Percentiles rank a stretch among this genome's conserved stretches.
Evolutionary conservation across 140 eudicot genomes (phyloP).

Genomic region (Senecio squalidus): DNA sequence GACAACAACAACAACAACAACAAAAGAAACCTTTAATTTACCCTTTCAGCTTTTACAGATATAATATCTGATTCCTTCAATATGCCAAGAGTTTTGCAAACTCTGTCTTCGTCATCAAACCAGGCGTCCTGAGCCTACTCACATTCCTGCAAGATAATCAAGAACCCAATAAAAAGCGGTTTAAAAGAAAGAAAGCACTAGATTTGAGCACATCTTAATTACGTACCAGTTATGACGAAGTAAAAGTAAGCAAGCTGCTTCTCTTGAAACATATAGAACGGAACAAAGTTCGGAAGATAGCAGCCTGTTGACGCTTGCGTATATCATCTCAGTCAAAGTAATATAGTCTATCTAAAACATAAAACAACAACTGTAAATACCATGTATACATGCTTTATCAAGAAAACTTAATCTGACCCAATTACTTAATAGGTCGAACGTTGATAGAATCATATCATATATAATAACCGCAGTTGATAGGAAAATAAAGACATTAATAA

Average conservation of each 20-base stretch:
- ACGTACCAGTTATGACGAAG: constrained; percentile 34
- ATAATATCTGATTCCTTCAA: background rate
- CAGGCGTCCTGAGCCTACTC: constrained; percentile 39
- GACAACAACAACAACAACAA: background rate
- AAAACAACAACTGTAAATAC: background rate
- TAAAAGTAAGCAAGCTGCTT: constrained; percentile 35
- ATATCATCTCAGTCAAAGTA: constrained; percentile 34
- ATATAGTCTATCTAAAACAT: constrained; percentile 22
- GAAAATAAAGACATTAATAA: no score
- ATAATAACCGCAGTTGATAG: no score
- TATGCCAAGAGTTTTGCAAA: constrained; percentile 29
- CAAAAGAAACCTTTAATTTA: background rate
- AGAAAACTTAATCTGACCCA: background rate
- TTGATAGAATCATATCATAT: no score
- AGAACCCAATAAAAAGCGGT: background rate
- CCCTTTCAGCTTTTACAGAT: background rate
- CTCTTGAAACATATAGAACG: constrained; percentile 40
- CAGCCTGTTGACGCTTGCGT: constrained; percentile 31
- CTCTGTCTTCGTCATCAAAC: constrained; percentile 45
- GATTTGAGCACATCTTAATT: no score
- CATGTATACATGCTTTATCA: no score
- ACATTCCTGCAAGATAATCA: constrained; percentile 18
- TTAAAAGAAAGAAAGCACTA: background rate
- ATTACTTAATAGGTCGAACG: no score
- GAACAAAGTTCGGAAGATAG: constrained; percentile 27